Evolutionary conservation across 2,329 filamentous ascomycete species (phyloP), one percentile per base, ranked within the genome.

Genomic region (Microascus cirrosus): DNA sequence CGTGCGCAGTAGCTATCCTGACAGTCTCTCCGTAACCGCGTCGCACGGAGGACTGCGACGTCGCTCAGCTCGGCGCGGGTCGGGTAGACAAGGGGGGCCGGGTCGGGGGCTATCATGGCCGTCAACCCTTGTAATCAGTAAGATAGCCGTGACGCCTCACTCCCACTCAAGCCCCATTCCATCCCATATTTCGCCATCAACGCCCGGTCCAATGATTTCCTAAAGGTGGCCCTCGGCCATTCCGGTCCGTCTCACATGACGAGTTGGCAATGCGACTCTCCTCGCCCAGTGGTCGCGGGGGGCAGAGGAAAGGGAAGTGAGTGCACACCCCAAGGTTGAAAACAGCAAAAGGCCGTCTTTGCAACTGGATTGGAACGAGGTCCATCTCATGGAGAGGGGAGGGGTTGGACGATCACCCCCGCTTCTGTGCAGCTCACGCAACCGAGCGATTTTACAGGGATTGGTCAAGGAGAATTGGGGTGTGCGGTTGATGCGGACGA

Each of bases 201-300:
- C 42, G 22, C 15, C 18, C n/a, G 42, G 36, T 51, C 55, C 55
- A 56, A 56, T 56, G 34, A 51, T 51, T 52, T 25, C 6, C 15
- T 32, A 6, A 52, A 11, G 50, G 18, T 15, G 50, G 50, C 12
- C 25, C 28, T 56, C 54, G 18, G 22, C 39, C 55, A 36, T 52
- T 36, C 22, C 15, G 28, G 20, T 39, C 24, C 15, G 28, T 24
- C 42, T 56, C 55, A 56, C 55, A 56, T 56, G 55, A 56, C 55
- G 25, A 28, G 13, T 42, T 35, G 34, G 55, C 34, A 52, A 56
- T 56, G 55, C 55, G 55, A 56, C 55, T 25, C 42, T 32, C 45
- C 25, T 51, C 55, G 10, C 25, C 45, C 42, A 56, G 39, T 56
- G 55, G 55, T n/a, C 35, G n/a, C n/a, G n/a, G n/a, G n/a, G n/a